These are phyloP conservation scores for Albizia julibrissin DNA, from an alignment of 306 rosid genomes.

Conservation along the genomic window DNA sequence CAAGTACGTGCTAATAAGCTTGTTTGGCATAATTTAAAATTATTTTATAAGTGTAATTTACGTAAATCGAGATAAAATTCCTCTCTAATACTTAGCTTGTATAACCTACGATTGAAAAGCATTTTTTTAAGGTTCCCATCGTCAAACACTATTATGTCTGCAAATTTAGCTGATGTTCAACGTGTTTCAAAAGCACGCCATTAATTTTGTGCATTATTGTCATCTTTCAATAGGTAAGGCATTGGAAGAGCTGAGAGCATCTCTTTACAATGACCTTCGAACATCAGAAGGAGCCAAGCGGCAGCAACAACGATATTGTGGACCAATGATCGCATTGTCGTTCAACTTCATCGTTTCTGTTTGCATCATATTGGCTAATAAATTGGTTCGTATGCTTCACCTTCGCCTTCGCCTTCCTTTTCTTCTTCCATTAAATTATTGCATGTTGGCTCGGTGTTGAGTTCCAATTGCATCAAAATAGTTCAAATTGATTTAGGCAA, in stretches of 20 bases:
- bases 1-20: too few species aligned
- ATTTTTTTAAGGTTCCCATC: too few species aligned
- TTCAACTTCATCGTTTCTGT: constrained; percentile 41
- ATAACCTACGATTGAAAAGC: too few species aligned
- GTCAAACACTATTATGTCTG: too few species aligned
- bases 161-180: neutral
- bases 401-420: neutral
- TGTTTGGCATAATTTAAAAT: too few species aligned
- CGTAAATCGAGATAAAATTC: too few species aligned
- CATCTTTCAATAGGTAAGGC: constrained; percentile 58
- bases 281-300: constrained; percentile 95
- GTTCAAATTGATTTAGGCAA: too few species aligned
- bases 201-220: neutral
- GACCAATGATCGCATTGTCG: constrained; percentile 74
- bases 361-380: neutral
- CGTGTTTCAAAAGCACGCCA: too few species aligned
- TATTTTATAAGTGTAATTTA: too few species aligned
- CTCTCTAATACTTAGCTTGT: too few species aligned
- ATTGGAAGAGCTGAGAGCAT: constrained; percentile 76
- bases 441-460: neutral
- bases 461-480: too few species aligned
- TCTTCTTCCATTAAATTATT: neutral
- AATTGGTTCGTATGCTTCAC: neutral
- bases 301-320: constrained; percentile 86
- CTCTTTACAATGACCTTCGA: constrained; percentile 81